Percentiles rank a stretch among this genome's conserved stretches.
phyloP scores from a whole-genome alignment of 495 filamentous ascomycete genomes.

The Podospora didyma region DNA sequence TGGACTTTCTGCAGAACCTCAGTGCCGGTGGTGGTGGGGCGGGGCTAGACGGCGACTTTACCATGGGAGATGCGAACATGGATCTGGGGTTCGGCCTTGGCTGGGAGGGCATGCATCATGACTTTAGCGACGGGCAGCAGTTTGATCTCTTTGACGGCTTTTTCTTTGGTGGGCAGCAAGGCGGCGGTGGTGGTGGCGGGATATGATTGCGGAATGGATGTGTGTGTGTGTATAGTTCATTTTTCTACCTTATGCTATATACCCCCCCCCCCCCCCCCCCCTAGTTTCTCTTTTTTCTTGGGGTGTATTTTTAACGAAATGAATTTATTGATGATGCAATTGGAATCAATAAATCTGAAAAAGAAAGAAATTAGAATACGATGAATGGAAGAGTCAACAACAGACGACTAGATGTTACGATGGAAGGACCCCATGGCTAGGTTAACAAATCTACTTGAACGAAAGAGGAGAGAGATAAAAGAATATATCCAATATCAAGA shows the following conservation, averaged over 20 bases:
- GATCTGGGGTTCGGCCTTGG: constrained; percentile 74
- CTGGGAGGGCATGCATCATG: constrained; percentile 67
- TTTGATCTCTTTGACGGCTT: constrained; percentile 87
- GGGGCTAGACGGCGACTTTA: constrained; percentile 18
- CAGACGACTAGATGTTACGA: too few relatives aligned
- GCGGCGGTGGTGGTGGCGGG: not conserved
- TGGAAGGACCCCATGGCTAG: too few relatives aligned
- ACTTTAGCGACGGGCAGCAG: constrained; percentile 70
- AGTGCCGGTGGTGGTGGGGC: not conserved
- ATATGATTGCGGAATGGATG: not conserved
- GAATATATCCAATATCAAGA: too few relatives aligned
- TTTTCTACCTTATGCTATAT: not conserved
- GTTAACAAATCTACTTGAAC: too few relatives aligned
- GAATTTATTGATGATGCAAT: not conserved
- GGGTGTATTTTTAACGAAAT: not conserved
- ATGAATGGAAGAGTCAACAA: too few relatives aligned
- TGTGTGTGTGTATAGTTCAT: too few relatives aligned
- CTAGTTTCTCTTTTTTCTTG: too few relatives aligned
- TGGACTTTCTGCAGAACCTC: constrained; percentile 43
- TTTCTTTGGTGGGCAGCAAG: constrained; percentile 63
- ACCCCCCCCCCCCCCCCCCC: too few relatives aligned
- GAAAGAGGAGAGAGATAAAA: too few relatives aligned
- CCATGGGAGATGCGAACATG: constrained; percentile 41
- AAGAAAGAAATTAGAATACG: not conserved
- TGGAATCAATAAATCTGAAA: not conserved